phyloP scores from a whole-genome alignment of 257 asterid genomes.

The Plantago elongata region DNA sequence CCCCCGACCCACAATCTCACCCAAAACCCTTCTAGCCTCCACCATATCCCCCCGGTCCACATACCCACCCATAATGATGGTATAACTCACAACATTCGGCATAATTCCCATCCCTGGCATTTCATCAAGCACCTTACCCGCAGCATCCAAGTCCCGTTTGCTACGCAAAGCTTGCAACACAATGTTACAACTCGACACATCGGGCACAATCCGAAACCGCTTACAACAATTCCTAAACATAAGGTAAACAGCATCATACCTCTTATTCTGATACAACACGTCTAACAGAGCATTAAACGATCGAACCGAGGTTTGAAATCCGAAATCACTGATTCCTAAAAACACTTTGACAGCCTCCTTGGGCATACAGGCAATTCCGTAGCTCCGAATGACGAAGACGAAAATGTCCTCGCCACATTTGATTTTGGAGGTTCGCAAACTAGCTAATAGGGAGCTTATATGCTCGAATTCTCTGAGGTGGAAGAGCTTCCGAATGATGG shows the following conservation, averaged over 20 bases:
- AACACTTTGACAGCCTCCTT: conserved; percentile 60
- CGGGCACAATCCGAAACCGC: conserved; percentile 60
- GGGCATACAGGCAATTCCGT: conserved; percentile 76
- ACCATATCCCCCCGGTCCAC: conserved; percentile 58
- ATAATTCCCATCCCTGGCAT: conserved; percentile 86
- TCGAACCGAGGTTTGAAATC: conserved; percentile 60
- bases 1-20: conserved; percentile 65
- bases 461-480: conserved; percentile 62
- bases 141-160: conserved; percentile 57
- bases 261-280: conserved; percentile 73
- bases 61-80: conserved; percentile 70
- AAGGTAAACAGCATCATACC: conserved; percentile 66
- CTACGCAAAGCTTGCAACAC: conserved; percentile 76
- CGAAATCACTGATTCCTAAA: conserved; percentile 51
- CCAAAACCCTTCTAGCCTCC: conserved; percentile 60
- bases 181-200: conserved; percentile 78
- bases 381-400: conserved; percentile 56
- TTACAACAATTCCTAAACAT: conserved; percentile 64
- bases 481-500: conserved; percentile 69
- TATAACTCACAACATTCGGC: conserved; percentile 85
- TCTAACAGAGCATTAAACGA: conserved; percentile 72
- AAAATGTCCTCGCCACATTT: conserved; percentile 65
- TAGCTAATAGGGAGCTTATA: conserved; percentile 44
- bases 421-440: conserved; percentile 37
- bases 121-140: conserved; percentile 66